Base-by-base conservation (phyloP, 345 rosid species). In the Gossypium rotundifolium region DNA sequence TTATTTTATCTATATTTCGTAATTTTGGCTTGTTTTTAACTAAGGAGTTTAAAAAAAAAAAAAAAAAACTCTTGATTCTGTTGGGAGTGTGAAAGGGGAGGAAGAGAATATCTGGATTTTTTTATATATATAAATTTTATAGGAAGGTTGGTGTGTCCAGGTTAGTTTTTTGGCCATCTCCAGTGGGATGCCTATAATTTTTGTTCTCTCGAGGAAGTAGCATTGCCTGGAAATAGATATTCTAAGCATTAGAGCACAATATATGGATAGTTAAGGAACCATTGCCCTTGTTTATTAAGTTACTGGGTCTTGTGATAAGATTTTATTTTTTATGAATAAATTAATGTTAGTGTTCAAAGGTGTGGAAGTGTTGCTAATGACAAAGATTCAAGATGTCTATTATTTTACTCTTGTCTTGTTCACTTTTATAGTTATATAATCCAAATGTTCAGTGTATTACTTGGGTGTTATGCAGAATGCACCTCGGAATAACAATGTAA, bases 31-130 rank as follows among this genome's bases (percentile, higher is more conserved):
- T 79, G 62, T 38, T 78, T 59, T 74, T 27, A 65, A 42, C 79
- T 45, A 8, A 68, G 54, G 63, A 23, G 22, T 4, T 45, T 22
- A 0, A 44, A 44, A 44, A 45, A 3, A 25, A 25, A 45, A 59
- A 29, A 29, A 29, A 29, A 25, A 25, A 59, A 40, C 46, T 72
- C 74, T 77, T 79, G 73, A 82, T 81, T 81, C 78, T 64, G 63
- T 76, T 77, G 77, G 71, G 75, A 81, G 84, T 80, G 82, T 78
- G 85, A 77, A 84, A 71, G 77, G 66, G 79, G 66, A 74, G 71
- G 81, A 71, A 76, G 65, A 76, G 86, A 82, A 82, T 82, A 84
- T 88, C 81, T 83, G 86, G 70, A 77, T 84, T 82, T 84, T 79
- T 81, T 85, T 84, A 81, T 29, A 29, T 29, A 85, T 81, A 79